A percentile compares a stretch with the other conserved stretches of the same genome.
phyloP scores from a whole-genome alignment of 345 rosid species.

The Hypericum perforatum region DNA sequence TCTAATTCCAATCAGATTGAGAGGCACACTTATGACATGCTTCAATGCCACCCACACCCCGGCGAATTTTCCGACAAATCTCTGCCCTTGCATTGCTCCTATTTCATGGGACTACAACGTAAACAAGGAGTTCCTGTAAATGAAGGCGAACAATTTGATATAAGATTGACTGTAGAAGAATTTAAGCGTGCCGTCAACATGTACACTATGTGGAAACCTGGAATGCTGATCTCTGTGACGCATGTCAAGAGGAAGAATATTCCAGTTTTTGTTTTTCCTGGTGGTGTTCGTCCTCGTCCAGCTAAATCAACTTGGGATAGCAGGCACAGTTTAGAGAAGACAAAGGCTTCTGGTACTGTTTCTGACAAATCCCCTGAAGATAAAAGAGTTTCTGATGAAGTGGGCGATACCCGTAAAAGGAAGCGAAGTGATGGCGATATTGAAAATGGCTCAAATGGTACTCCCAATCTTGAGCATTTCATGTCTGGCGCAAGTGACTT shows the following conservation, averaged over 20 bases:
- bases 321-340: conserved; percentile 34
- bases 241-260: conserved; percentile 64
- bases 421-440: conserved; percentile 40
- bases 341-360: conserved; percentile 29
- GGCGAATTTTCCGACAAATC: conserved; percentile 68
- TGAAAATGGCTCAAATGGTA: conserved; percentile 25
- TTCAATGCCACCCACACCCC: conserved; percentile 93
- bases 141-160: conserved; percentile 78
- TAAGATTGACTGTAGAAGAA: conserved; percentile 83
- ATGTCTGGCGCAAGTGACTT: conserved; percentile 25
- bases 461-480: conserved; percentile 32
- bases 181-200: conserved; percentile 58
- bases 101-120: conserved; percentile 96
- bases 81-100: conserved; percentile 55
- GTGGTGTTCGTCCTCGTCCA: conserved; percentile 64
- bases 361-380: conserved; percentile 42
- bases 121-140: conserved; percentile 74
- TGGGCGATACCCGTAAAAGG: conserved; percentile 53
- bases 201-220: conserved; percentile 55
- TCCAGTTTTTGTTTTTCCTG: conserved; percentile 79
- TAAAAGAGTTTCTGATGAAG: conserved; percentile 48
- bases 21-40: conserved; percentile 73
- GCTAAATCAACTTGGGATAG: conserved; percentile 66
- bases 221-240: conserved; percentile 75
- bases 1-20: conserved; percentile 45